Conservation (phyloP, 768 basidiomycete genomes). For the Pluteus cervinus region DNA sequence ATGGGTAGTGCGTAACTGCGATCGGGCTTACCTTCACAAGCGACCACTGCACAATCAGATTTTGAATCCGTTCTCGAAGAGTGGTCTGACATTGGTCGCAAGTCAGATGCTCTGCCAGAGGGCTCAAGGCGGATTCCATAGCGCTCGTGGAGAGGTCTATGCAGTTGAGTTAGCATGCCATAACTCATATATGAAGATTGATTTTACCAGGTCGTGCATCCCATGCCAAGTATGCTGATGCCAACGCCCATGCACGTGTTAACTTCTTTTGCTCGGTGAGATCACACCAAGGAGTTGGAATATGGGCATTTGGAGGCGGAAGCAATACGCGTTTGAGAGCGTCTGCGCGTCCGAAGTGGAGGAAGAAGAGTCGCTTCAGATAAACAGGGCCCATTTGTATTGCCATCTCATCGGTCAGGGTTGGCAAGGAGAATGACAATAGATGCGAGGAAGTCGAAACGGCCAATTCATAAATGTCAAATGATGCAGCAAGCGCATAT, state of each 20-base stretch:
- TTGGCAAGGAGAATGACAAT: conserved; percentile 61
- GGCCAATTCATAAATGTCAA: conserved; percentile 69
- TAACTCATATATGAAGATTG: not conserved
- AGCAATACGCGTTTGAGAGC: conserved; percentile 75
- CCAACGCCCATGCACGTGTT: conserved; percentile 77
- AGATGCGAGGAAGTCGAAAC: conserved; percentile 71
- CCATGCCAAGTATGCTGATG: conserved; percentile 80
- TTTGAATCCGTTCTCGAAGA: conserved; percentile 61
- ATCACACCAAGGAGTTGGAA: conserved; percentile 65
- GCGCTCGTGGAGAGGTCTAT: conserved; percentile 67
- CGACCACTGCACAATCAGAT: conserved; percentile 71
- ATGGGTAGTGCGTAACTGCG: conserved; percentile 4
- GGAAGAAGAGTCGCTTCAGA: conserved; percentile 74
- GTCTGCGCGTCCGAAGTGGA: conserved; percentile 78
- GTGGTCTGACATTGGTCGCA: conserved; percentile 65
- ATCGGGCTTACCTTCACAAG: conserved; percentile 55
- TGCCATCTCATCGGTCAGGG: conserved; percentile 66
- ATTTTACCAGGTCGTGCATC: conserved; percentile 70
- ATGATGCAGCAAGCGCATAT: conserved; percentile 62
- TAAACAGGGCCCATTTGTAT: conserved; percentile 69
- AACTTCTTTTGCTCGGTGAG: conserved; percentile 74
- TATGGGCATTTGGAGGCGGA: conserved; percentile 69
- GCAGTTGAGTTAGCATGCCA: conserved; percentile 9
- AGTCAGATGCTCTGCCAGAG: conserved; percentile 59
- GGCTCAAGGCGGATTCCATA: conserved; percentile 68